phyloP scores from a whole-genome alignment of 1,139 yeast species.

The Sugiyamaella sp. region DNA sequence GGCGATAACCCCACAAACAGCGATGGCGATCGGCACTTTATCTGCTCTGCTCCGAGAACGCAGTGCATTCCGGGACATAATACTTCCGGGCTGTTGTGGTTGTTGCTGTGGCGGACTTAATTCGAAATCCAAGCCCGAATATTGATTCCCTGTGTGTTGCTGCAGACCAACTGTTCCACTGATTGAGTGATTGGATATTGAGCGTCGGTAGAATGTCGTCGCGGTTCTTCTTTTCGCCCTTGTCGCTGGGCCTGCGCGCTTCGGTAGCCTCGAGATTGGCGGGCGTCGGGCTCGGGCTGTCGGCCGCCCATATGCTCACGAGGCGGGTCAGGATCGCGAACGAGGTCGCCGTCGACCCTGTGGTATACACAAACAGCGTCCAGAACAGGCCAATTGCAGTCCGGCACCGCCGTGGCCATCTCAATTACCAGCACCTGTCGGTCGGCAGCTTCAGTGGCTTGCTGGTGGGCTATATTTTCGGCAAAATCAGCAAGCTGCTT shows the following conservation, averaged over 20 bases:
- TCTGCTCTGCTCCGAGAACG: too few species aligned
- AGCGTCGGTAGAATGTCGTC: slow-evolving; percentile 4
- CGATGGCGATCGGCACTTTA: too few species aligned
- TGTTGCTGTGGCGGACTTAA: background rate
- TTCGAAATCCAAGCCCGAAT: too few species aligned
- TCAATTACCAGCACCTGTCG: slow-evolving; percentile 67
- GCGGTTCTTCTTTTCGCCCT: slow-evolving; percentile 15
- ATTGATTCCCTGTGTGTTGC: background rate
- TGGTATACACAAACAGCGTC: background rate
- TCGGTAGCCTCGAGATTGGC: slow-evolving; percentile 5
- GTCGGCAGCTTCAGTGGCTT: slow-evolving; percentile 71
- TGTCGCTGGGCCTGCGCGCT: slow-evolving; percentile 17
- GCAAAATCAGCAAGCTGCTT: slow-evolving; percentile 64
- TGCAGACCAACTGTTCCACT: background rate
- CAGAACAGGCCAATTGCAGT: slow-evolving; percentile 5
- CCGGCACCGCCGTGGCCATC: slow-evolving; percentile 38
- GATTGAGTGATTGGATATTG: background rate
- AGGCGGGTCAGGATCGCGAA: slow-evolving; percentile 15
- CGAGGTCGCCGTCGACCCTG: slow-evolving; percentile 7
- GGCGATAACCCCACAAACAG: background rate
- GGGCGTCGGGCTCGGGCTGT: slow-evolving; percentile 18
- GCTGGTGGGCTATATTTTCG: slow-evolving; percentile 61
- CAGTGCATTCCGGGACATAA: too few species aligned
- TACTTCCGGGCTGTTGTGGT: too few species aligned
- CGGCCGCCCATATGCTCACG: slow-evolving; percentile 6